Conservation (phyloP, 306 rosid species). For the Ammopiptanthus mongolicus region DNA sequence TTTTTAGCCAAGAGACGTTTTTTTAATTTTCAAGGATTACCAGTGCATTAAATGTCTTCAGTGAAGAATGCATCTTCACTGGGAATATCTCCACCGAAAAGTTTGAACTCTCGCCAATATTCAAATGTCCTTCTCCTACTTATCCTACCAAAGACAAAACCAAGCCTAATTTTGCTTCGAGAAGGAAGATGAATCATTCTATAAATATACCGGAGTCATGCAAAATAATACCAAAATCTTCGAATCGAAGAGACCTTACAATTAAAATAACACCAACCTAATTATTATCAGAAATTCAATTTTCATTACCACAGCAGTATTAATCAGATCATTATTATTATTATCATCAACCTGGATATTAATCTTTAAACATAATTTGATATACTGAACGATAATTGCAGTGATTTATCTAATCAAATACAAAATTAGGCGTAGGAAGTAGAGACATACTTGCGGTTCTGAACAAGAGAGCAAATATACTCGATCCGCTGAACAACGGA, state of each 20-base stretch:
- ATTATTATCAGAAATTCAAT: neutral
- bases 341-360: neutral
- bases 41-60: neutral
- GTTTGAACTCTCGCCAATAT: neutral
- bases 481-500: conserved; percentile 85
- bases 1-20: too few species aligned
- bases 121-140: neutral
- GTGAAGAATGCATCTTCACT: neutral
- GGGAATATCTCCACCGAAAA: neutral
- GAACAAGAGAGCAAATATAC: conserved; percentile 58
- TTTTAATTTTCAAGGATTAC: neutral
- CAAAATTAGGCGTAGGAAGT: conserved; percentile 10
- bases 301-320: neutral
- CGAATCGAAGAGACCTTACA: neutral
- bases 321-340: neutral
- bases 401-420: neutral
- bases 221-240: neutral
- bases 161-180: neutral
- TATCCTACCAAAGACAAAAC: neutral
- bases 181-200: neutral
- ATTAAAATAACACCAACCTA: neutral
- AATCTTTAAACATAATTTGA: neutral
- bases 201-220: neutral
- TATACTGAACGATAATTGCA: neutral
- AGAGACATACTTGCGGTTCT: conserved; percentile 66